These are phyloP conservation scores for Colletotrichum shisoi DNA, from an alignment of 2,329 filamentous ascomycete genomes.

Conservation along the genomic window DNA sequence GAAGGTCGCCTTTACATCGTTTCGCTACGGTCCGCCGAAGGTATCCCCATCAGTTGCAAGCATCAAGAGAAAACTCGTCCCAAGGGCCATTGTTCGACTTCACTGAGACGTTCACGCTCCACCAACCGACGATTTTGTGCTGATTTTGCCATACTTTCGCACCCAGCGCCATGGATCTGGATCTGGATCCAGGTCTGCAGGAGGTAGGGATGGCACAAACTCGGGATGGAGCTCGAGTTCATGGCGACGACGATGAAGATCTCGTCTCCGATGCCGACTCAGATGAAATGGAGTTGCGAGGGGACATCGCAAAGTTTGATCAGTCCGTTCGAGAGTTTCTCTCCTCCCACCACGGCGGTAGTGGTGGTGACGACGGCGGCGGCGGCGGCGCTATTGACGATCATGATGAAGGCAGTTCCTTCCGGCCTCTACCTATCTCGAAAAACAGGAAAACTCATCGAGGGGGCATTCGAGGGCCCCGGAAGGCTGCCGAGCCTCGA, in stretches of 20 bases:
- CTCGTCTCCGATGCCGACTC: constrained; percentile 54
- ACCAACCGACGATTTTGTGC: no score
- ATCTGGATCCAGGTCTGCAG: constrained; percentile 9
- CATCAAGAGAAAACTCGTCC: not conserved
- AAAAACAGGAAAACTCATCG: constrained; percentile 25
- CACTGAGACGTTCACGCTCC: not conserved
- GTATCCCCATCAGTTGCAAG: not conserved
- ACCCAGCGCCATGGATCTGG: constrained; percentile 9
- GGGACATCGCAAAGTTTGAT: constrained; percentile 55
- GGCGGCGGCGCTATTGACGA: not conserved
- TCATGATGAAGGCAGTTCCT: constrained; percentile 15
- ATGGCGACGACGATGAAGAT: constrained; percentile 38
- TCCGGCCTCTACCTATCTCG: constrained; percentile 42
- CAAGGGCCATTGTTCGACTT: not conserved
- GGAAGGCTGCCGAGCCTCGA: constrained; percentile 71
- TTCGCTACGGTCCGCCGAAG: not conserved
- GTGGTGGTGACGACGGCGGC: constrained; percentile 17
- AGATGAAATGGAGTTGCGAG: constrained; percentile 55
- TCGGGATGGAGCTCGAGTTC: not conserved
- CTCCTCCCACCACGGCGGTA: constrained; percentile 49
- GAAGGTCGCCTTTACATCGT: no score
- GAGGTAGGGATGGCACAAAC: constrained; percentile 1
- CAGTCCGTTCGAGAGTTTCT: constrained; percentile 54
- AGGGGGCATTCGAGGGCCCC: constrained; percentile 54
- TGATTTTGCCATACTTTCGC: not conserved